Conservation (phyloP, 345 rosid genomes). For the Euphorbia pulcherrima region DNA sequence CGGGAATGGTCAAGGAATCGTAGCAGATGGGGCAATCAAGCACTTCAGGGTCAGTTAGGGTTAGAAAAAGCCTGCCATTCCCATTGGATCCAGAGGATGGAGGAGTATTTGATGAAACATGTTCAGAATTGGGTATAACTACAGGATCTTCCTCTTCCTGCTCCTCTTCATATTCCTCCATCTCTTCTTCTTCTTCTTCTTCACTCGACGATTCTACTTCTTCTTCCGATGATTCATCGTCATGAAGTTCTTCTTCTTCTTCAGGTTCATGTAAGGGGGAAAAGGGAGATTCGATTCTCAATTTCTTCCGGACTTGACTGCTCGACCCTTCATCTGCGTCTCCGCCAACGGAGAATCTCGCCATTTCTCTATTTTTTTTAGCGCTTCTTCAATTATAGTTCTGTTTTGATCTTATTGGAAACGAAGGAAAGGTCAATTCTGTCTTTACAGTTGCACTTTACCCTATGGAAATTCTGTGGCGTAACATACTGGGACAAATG, state of each 20-base stretch:
- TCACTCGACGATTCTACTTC: not conserved
- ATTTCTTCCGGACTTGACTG: conserved; percentile 24
- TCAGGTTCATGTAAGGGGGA: not conserved
- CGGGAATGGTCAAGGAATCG: conserved; percentile 43
- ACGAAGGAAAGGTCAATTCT: too few relatives aligned
- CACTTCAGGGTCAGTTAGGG: conserved; percentile 47
- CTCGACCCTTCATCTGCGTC: conserved; percentile 33
- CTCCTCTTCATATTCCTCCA: not conserved
- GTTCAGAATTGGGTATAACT: not conserved
- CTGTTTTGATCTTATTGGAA: too few relatives aligned
- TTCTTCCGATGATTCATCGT: not conserved
- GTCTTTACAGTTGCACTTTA: too few relatives aligned
- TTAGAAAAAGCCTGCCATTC: conserved; percentile 23
- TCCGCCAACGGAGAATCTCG: conserved; percentile 30
- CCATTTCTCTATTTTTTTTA: conserved; percentile 16
- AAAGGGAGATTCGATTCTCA: not conserved
- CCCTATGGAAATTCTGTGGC: too few relatives aligned
- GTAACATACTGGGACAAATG: too few relatives aligned
- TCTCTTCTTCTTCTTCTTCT: conserved; percentile 2
- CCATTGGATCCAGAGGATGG: not conserved
- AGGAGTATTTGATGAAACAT: not conserved
- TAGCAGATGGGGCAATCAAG: conserved; percentile 54
- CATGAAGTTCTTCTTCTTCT: not conserved
- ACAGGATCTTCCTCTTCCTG: not conserved
- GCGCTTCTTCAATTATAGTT: too few relatives aligned